Evolutionary conservation across 306 rosid species (phyloP), one percentile per base, ranked within the genome.

Genomic region (Dryas alaskensis): DNA sequence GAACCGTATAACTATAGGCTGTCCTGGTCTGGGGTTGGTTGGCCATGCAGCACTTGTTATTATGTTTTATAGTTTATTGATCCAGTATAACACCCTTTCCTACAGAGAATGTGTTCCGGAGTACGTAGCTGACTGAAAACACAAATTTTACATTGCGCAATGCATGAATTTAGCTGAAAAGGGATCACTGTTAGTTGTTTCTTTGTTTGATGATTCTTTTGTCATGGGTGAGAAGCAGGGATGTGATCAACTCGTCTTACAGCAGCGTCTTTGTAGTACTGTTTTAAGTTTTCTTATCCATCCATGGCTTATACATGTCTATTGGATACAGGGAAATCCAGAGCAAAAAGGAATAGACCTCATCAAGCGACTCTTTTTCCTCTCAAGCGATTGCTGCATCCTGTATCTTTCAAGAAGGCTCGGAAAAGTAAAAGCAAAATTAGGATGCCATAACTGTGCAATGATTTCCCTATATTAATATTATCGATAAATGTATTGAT

Each of bases 401-500:
- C 73, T 46, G 46, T 54, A 25, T 45, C 86, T 42, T 84, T 89
- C 67, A 89, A 94, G 87, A 91, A 82, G 86, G 73, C 82, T 70
- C 76, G 58, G 81, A 82, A 78, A 82, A 65, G 54, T 37, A 83
- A 80, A 81, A 73, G 74, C 57, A 77, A 67, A 77, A 55, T 5
- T 3, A 60, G 54, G 19, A 52, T 16, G 75, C 43, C 47, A 19
- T 51, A 55, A 51, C 53, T 8, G 8, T 48, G 53, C 45, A 27
- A 4, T 22, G 52, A 55, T 12, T 54, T 17, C 16, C 7, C 63
- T 54, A 7, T 70, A 22, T 63, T 61, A 63, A 14, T 62, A 37
- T 40, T 69, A 53, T 53, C 4, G 54, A 10, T 57, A 12, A 11
- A 12, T 10, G 6, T 12, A 27, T 11, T 4, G n/a, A 22, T 42